These are phyloP conservation scores for Arthrobotrys entomopaga DNA, from an alignment of 2,329 filamentous ascomycete species.

Conservation along the genomic window DNA sequence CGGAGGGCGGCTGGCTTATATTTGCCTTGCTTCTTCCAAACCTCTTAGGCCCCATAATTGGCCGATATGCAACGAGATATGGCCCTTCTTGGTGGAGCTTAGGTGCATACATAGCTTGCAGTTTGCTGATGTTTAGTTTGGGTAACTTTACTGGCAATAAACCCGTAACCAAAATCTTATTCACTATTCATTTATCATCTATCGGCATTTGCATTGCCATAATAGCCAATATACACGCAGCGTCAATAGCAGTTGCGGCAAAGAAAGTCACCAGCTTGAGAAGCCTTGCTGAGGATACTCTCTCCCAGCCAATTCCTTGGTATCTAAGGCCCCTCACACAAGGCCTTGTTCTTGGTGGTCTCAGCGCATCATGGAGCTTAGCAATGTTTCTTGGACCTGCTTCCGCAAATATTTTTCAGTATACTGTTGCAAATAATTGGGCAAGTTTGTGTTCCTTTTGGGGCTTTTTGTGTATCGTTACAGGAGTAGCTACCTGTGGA, in stretches of 20 bases:
- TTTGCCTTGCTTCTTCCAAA: conserved; percentile 1
- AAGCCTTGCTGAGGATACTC: neutral
- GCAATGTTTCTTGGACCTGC: conserved; percentile 1
- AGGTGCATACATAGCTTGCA: neutral
- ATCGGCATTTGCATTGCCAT: neutral
- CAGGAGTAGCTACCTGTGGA: neutral
- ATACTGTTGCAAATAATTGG: neutral
- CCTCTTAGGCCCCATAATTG: neutral
- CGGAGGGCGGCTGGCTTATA: neutral
- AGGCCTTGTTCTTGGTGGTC: neutral
- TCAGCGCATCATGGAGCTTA: conserved; percentile 2
- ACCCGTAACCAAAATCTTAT: neutral
- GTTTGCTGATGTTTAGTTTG: neutral
- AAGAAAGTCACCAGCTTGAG: neutral
- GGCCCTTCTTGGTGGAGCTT: neutral
- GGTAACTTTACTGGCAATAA: neutral
- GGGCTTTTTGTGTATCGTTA: neutral
- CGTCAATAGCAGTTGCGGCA: neutral
- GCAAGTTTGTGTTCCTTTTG: neutral
- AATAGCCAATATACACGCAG: neutral
- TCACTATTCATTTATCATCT: neutral
- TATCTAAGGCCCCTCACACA: neutral
- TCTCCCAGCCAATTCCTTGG: neutral
- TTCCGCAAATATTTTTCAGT: neutral
- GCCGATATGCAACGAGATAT: neutral